Base-by-base conservation (phyloP, 306 rosid genomes). In the Prunus kanzakura region DNA sequence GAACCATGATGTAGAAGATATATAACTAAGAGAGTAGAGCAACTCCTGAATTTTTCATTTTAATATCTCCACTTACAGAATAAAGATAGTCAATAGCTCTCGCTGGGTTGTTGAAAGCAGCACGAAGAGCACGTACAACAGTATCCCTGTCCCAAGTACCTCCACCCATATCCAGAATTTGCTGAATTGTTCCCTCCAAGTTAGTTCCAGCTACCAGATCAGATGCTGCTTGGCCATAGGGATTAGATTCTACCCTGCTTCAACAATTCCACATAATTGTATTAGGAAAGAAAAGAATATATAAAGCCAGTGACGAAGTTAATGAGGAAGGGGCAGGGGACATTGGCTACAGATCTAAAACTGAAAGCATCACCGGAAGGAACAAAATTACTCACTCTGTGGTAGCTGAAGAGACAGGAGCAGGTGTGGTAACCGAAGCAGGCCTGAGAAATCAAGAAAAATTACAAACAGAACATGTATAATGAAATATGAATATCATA, bases 141-240 rank as follows among this genome's bases (percentile, higher is more conserved):
- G 91, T 91, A 61, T 91, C 98, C 81, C 94, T 90, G 55, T 94
- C 97, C 98, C 98, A 94, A 71, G 85, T 86, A 35, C 97, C 98
- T 43, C 94, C 98, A 58, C 98, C 98, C 87, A 94, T 85, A 52
- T 87, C 96, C 77, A 94, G 87, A 56, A 94, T 91, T 79, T 91
- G 97, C 81, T 94, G 91, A 69, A 91, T 70, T 58, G 89, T 82
- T 80, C 64, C 92, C 83, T 91, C 98, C 83, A 94, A 85, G 86
- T 86, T 91, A 78, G 35, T 88, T 65, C 98, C 98, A 61, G 97
- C 94, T 72, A 94, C 93, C 63, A 91, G 89, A 82, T 90, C 89
- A 72, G 98, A 94, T 2, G 98, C 97, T 25, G 96, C 97, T 84
- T 82, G 91, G 73, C 94, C 92, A 61, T 93, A 91, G 54, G 86